These are phyloP conservation scores for Leishmania martiniquensis DNA, from an alignment of 208 protist species.

Conservation along the genomic window DNA sequence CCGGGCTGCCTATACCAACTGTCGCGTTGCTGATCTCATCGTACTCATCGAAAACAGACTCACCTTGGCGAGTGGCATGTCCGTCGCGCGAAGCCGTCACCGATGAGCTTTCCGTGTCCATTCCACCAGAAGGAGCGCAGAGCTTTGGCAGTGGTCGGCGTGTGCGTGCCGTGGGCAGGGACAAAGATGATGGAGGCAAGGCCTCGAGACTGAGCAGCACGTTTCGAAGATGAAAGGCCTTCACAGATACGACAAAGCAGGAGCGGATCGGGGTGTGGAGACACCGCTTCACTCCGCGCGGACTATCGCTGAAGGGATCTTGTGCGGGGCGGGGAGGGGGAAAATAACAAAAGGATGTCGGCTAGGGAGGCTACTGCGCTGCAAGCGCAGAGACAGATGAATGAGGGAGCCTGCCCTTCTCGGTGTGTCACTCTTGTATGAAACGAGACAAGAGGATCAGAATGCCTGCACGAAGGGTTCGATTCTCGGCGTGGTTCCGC, in stretches of 20 bases:
- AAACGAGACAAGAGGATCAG: not conserved
- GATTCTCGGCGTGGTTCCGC: not conserved
- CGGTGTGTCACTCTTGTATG: not conserved
- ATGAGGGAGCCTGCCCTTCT: not conserved
- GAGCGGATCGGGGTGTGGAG: not conserved
- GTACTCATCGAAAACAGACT: conserved; percentile 40
- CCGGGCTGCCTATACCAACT: conserved; percentile 29
- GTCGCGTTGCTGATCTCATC: conserved; percentile 54
- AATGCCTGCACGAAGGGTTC: not conserved
- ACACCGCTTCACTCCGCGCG: too few species aligned
- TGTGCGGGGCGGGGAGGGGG: too few species aligned
- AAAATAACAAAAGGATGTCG: not conserved
- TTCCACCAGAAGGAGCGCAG: conserved; percentile 6
- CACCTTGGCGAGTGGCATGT: conserved; percentile 1
- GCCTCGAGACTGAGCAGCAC: not conserved
- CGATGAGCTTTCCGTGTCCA: conserved; percentile 21
- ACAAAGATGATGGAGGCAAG: too few species aligned
- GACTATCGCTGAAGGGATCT: not conserved
- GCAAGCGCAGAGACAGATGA: not conserved
- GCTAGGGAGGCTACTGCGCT: not conserved
- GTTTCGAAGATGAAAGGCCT: not conserved
- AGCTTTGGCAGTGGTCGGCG: too few species aligned
- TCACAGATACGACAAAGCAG: not conserved
- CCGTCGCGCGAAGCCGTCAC: conserved; percentile 18
- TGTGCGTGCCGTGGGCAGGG: too few species aligned